Evolutionary conservation across 83 land plant species (phyloP).

Genomic region (Picea engelmannii): DNA sequence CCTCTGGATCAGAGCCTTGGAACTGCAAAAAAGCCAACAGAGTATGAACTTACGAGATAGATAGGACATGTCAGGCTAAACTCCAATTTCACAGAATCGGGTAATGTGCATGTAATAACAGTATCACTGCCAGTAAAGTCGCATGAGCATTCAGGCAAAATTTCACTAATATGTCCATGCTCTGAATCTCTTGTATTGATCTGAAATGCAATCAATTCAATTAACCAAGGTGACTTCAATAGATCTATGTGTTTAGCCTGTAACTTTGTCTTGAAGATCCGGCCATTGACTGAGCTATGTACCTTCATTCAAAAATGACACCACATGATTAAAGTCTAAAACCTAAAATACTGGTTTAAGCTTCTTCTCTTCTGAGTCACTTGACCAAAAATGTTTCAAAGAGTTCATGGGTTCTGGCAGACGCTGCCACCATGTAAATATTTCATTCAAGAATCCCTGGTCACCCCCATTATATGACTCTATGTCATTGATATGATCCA

Average conservation of each 20-base stretch:
- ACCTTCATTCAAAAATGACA: conserved; percentile 27
- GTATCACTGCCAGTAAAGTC: conserved; percentile 33
- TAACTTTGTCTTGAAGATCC: conserved; percentile 43
- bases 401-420: conserved; percentile 45
- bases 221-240: conserved; percentile 67
- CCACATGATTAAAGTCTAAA: too few species aligned
- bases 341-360: conserved; percentile 7
- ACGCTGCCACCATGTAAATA: conserved; percentile 77
- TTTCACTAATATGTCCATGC: conserved; percentile 18
- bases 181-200: conserved; percentile 41
- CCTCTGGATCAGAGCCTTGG: not conserved
- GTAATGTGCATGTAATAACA: conserved; percentile 39
- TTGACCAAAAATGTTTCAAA: conserved; percentile 43
- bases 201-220: conserved; percentile 60
- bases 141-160: conserved; percentile 36
- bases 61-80: conserved; percentile 61
- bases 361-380: conserved; percentile 17
- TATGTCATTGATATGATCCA: conserved; percentile 30
- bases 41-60: conserved; percentile 48
- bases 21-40: too few species aligned
- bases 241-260: conserved; percentile 53
- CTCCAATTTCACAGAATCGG: conserved; percentile 48
- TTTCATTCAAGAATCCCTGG: conserved; percentile 76
- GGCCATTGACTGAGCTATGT: conserved; percentile 58
- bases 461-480: conserved; percentile 77